A percentile compares a stretch with the other conserved stretches of the same genome.
These are phyloP conservation scores for Coelastrella sp. DNA, from an alignment of 139 green algal species.

Conservation along the genomic window DNA sequence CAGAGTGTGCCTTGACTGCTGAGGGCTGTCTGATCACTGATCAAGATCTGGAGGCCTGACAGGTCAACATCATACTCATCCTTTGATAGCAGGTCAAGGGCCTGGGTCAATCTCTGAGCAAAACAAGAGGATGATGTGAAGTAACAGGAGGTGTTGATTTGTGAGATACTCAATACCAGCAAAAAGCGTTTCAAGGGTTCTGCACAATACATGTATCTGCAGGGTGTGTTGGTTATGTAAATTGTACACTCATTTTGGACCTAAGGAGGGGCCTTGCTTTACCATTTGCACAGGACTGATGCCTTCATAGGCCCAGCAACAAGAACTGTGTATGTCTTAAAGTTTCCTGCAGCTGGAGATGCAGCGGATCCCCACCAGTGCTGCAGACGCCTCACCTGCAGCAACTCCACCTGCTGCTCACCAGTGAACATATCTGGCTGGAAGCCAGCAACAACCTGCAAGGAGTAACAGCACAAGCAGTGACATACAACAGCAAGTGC, in stretches of 20 bases:
- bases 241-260: too few relatives aligned
- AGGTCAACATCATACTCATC: constrained; percentile 17
- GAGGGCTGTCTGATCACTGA: constrained; percentile 23
- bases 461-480: not conserved
- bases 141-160: not conserved
- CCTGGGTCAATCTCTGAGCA: not conserved
- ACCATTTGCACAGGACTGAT: not conserved
- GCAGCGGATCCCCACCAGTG: not conserved
- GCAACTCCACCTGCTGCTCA: constrained; percentile 34
- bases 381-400: constrained; percentile 23
- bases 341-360: not conserved
- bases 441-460: constrained; percentile 44
- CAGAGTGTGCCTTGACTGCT: constrained; percentile 27
- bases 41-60: constrained; percentile 25
- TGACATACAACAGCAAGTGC: not conserved
- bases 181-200: not conserved
- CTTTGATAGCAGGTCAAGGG: constrained; percentile 15
- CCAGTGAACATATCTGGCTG: constrained; percentile 13
- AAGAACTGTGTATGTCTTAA: not conserved
- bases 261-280: too few relatives aligned
- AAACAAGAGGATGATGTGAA: not conserved
- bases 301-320: too few relatives aligned
- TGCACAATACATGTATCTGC: not conserved
- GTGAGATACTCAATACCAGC: not conserved
- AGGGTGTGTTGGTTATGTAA: too few relatives aligned